These are phyloP conservation scores for Backusella sp. DNA, from an alignment of 192 early-diverging fungal species.

Conservation along the genomic window DNA sequence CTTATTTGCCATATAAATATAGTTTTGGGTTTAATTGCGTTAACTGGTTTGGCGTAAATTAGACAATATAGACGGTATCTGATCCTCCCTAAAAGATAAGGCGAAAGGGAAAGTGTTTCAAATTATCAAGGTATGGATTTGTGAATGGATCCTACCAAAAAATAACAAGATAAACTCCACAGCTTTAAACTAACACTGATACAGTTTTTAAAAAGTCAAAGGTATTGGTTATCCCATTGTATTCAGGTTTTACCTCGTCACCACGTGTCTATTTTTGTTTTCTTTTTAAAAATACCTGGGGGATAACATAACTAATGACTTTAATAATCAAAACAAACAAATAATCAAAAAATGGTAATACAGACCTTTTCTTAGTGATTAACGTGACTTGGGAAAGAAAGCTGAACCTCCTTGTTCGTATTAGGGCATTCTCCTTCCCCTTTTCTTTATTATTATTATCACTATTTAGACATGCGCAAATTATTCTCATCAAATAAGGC, in stretches of 20 bases:
- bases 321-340: slow-evolving; percentile 2
- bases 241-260: neutral
- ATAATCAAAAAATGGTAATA: slow-evolving; percentile 2
- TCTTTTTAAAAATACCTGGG: neutral
- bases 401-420: slow-evolving; percentile 6
- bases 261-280: neutral
- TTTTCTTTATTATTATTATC: neutral
- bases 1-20: no score
- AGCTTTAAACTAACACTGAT: no score
- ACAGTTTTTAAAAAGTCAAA: no score
- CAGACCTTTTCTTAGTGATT: neutral
- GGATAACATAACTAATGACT: neutral
- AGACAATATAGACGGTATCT: no score
- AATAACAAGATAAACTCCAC: no score
- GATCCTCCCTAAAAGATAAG: no score
- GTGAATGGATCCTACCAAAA: no score
- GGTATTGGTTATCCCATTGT: neutral
- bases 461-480: neutral
- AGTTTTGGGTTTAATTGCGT: no score
- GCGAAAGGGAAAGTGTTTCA: no score
- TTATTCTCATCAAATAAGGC: neutral
- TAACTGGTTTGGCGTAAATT: no score
- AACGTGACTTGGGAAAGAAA: neutral
- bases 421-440: neutral
- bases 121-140: no score